Conservation (phyloP, 176 grass and related monocot species). For the Themeda triandra region DNA sequence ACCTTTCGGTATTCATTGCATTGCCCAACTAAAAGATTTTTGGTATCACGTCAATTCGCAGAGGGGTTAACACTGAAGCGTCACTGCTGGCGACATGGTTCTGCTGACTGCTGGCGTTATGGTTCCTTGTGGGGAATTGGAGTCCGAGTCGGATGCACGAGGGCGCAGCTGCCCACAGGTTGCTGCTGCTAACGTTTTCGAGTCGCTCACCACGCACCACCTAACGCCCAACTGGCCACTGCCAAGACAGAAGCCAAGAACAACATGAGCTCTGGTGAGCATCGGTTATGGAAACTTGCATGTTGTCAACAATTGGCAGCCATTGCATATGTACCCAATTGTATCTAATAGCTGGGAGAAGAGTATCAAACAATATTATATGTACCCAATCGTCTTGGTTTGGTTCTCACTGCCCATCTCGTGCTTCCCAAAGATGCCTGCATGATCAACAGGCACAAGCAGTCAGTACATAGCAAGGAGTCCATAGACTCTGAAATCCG, state of each 20-base stretch:
- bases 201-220: constrained; percentile 16
- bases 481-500: constrained; percentile 5
- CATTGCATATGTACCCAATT: constrained; percentile 8
- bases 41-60: constrained; percentile 21
- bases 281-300: neutral
- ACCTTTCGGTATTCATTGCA: constrained; percentile 8
- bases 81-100: constrained; percentile 18
- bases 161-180: constrained; percentile 16
- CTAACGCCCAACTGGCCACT: constrained; percentile 30
- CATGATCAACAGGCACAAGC: neutral
- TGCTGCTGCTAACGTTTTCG: constrained; percentile 30
- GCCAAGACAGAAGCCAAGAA: constrained; percentile 30
- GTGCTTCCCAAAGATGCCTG: constrained; percentile 37
- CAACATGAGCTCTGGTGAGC: constrained; percentile 5
- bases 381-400: constrained; percentile 8
- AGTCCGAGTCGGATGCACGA: constrained; percentile 22
- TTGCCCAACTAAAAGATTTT: neutral
- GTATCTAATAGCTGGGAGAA: constrained; percentile 14
- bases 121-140: neutral
- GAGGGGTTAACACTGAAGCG: constrained; percentile 32
- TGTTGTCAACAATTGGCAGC: constrained; percentile 15
- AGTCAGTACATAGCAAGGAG: neutral
- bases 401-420: constrained; percentile 27
- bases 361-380: constrained; percentile 9
- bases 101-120: constrained; percentile 4